These are phyloP conservation scores for Neurospora sp. DNA, from an alignment of 495 filamentous ascomycete species.

Conservation along the genomic window DNA sequence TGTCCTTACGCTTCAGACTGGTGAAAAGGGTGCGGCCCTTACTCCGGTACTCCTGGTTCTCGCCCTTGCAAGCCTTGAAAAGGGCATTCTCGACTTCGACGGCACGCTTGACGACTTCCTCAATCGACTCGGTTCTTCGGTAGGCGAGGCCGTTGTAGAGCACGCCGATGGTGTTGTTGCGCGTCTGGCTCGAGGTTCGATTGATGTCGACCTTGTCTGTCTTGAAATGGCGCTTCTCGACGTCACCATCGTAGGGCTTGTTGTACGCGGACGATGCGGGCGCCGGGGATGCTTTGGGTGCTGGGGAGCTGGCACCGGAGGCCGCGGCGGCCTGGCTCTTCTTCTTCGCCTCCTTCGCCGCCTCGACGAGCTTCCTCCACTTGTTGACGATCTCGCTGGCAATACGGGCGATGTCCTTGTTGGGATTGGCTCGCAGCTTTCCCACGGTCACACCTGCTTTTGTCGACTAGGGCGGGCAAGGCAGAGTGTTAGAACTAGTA, in stretches of 20 bases:
- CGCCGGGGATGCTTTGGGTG: constrained; percentile 33
- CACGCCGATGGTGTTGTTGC: constrained; percentile 78
- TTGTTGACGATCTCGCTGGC: constrained; percentile 74
- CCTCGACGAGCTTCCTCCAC: constrained; percentile 74
- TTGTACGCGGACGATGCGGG: constrained; percentile 31
- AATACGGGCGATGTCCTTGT: constrained; percentile 63
- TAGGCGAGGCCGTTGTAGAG: constrained; percentile 75
- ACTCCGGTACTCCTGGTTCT: constrained; percentile 61
- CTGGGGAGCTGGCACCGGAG: constrained; percentile 20
- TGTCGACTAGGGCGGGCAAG: constrained; percentile 48
- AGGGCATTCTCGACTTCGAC: constrained; percentile 64
- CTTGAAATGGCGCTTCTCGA: constrained; percentile 67
- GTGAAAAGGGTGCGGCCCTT: constrained; percentile 88
- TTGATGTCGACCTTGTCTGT: constrained; percentile 63
- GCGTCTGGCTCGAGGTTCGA: constrained; percentile 56
- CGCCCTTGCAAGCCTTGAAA: constrained; percentile 50
- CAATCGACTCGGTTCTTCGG: constrained; percentile 44
- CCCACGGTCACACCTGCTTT: constrained; percentile 84
- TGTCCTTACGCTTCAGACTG: constrained; percentile 87
- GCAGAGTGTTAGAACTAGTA: background rate
- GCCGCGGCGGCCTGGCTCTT: constrained; percentile 32
- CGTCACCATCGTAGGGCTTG: constrained; percentile 58
- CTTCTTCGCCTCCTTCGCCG: constrained; percentile 50
- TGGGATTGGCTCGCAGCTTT: constrained; percentile 62
- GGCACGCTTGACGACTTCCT: constrained; percentile 55